Conservation (phyloP, 1,284 basidiomycete genomes). For the Pterula multifida region DNA sequence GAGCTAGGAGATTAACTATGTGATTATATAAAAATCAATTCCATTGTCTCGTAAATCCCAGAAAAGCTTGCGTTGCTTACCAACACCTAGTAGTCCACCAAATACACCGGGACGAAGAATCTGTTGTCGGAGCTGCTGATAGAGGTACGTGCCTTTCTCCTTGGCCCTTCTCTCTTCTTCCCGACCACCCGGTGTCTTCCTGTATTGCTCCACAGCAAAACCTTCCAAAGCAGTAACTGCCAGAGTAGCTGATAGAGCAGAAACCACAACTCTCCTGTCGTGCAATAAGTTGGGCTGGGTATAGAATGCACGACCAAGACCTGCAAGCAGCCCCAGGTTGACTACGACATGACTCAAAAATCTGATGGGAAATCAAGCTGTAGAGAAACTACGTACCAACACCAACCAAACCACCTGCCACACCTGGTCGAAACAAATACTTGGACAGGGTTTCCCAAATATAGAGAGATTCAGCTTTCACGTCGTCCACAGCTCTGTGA, state of each 20-base stretch:
- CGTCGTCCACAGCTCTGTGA: constrained; percentile 29
- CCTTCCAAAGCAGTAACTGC: constrained; percentile 53
- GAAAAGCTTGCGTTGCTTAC: constrained; percentile 26
- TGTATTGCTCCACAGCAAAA: constrained; percentile 50
- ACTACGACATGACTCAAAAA: constrained; percentile 25
- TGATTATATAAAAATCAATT: background rate
- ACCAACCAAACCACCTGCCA: constrained; percentile 64
- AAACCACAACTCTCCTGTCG: constrained; percentile 43
- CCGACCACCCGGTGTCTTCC: constrained; percentile 45
- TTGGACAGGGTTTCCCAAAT: constrained; percentile 49
- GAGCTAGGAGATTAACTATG: constrained; percentile 55
- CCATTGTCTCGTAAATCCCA: background rate
- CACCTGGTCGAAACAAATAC: constrained; percentile 52
- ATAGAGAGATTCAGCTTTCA: constrained; percentile 39
- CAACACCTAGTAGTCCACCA: constrained; percentile 52
- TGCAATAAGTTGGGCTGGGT: constrained; percentile 49
- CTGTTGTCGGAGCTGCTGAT: constrained; percentile 46
- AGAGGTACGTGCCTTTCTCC: constrained; percentile 50
- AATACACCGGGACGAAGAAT: constrained; percentile 59
- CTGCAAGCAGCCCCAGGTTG: constrained; percentile 60
- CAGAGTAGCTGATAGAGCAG: constrained; percentile 40
- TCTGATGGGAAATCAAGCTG: background rate
- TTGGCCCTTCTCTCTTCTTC: constrained; percentile 45
- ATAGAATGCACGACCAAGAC: constrained; percentile 56
- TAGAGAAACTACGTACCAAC: constrained; percentile 33